These are phyloP conservation scores for Ustilago nuda DNA, from an alignment of 1,284 basidiomycete species.

Conservation along the genomic window DNA sequence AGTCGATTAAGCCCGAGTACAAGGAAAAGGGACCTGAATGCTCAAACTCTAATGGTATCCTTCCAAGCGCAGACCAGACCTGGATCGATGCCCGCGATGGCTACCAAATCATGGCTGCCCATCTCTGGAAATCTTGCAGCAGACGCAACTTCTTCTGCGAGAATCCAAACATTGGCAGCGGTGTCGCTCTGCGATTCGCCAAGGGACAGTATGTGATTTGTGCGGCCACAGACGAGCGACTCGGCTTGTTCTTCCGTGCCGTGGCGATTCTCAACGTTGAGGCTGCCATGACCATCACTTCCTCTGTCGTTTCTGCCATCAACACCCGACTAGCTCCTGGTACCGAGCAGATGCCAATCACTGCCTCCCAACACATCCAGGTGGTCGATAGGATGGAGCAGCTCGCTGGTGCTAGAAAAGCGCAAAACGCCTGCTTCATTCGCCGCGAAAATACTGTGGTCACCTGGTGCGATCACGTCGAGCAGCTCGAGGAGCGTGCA, in stretches of 20 bases:
- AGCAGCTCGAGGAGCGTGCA: constrained; percentile 46
- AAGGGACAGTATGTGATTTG: constrained; percentile 52
- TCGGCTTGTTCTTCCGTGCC: constrained; percentile 69
- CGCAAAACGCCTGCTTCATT: constrained; percentile 85
- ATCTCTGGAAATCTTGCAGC: constrained; percentile 37
- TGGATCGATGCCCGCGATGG: constrained; percentile 52
- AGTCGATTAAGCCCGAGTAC: constrained; percentile 18
- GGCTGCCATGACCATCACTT: constrained; percentile 82
- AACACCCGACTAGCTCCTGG: constrained; percentile 68
- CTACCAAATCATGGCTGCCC: constrained; percentile 46
- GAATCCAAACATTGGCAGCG: constrained; percentile 25
- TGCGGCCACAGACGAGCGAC: constrained; percentile 29
- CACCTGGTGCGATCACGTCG: constrained; percentile 81
- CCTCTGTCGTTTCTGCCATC: constrained; percentile 82
- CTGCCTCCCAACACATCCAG: constrained; percentile 51
- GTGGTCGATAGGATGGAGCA: constrained; percentile 73
- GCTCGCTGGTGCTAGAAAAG: constrained; percentile 79
- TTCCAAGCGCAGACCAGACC: constrained; percentile 4
- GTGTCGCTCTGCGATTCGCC: constrained; percentile 46
- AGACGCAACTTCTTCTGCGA: constrained; percentile 36
- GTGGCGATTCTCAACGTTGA: constrained; percentile 80
- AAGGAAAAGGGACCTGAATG: constrained; percentile 9
- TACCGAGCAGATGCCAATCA: constrained; percentile 49
- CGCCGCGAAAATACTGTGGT: constrained; percentile 80
- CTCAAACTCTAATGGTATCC: background rate